Evolutionary conservation across 441 rosid genomes (phyloP).

Genomic region (Pelargonium australe): DNA sequence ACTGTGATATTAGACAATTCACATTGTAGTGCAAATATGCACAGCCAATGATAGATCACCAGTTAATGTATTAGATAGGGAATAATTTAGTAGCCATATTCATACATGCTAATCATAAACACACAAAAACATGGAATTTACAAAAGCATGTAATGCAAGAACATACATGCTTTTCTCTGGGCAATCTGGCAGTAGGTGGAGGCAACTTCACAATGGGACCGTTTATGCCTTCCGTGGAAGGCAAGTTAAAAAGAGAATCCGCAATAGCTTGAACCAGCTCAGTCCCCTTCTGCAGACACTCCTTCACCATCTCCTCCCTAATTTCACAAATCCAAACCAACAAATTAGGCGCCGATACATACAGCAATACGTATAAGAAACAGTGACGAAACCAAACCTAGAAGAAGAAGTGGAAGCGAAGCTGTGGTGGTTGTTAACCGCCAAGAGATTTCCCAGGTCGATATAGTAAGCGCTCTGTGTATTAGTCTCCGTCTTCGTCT

Average conservation of each 20-base stretch:
- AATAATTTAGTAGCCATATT: neutral
- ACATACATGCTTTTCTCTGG: conserved; percentile 87
- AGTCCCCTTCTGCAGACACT: conserved; percentile 51
- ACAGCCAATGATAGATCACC: neutral
- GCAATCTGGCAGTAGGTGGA: conserved; percentile 60
- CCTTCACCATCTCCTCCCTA: conserved; percentile 67
- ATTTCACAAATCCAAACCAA: neutral
- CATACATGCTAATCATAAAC: neutral
- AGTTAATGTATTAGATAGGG: neutral
- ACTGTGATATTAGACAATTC: no score
- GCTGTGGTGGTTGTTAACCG: conserved; percentile 45
- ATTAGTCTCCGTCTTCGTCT: conserved; percentile 25
- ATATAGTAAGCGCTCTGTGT: conserved; percentile 31
- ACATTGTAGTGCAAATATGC: neutral
- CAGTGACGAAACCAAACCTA: conserved; percentile 38
- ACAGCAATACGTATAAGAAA: neutral
- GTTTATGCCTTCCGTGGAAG: conserved; percentile 66
- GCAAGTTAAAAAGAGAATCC: conserved; percentile 54
- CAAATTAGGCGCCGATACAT: neutral
- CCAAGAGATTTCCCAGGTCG: conserved; percentile 73
- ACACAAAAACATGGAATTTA: neutral
- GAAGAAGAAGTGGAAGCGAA: conserved; percentile 53
- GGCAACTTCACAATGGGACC: conserved; percentile 90
- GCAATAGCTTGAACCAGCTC: conserved; percentile 77
- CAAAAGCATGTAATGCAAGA: conserved; percentile 8